Base-by-base conservation (phyloP, 495 filamentous ascomycete species). In the Barbatosphaeria neglecta region DNA sequence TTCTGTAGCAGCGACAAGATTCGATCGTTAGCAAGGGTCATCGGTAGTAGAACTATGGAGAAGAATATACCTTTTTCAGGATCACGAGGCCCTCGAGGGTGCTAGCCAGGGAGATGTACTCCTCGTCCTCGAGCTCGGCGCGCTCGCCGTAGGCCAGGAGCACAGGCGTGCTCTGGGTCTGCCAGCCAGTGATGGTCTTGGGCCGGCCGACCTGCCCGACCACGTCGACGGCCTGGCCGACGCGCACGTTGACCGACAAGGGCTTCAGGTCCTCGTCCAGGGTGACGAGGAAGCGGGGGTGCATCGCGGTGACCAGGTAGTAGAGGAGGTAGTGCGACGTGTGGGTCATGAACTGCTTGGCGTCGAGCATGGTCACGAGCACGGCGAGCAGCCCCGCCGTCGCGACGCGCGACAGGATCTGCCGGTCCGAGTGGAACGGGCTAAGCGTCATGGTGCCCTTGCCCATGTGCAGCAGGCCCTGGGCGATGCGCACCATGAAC, bases 111-210 rank as follows among this genome's bases (percentile, higher is more conserved):
- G 83, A 84, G 45, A 96, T 81, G 56, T 97, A 99, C 66, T 97
- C 80, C 70, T 99, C 92, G 59, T 97, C 93, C 64, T 99, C 92
- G 42, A 99, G 65, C 71, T 99, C 92, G 37, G 92, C 92, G 56
- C 92, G 73, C 73, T 99, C 92, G 13, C 92, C 93, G 63, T 95
- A 80, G 8, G 87, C 80, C 58, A 99, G 70, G 46, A 99, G 70
- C 43, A 99, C 92, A 3, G 92, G 92, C 17, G 92, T 97, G 68
- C 86, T 96, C 69, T 99, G 92, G 49, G 92, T 99, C 69, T 99
- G 92, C 92, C 92, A 99, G 33, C 92, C 92, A 15, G 92, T 99
- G 53, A 99, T 99, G 3, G 93, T 96, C 81, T 96, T 99, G 41
- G 92, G 92, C 51, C 90, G 75, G 48, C 92, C 92, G 1, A 93